Base-by-base conservation (phyloP, 306 rosid species). In the Canavalia gladiata region DNA sequence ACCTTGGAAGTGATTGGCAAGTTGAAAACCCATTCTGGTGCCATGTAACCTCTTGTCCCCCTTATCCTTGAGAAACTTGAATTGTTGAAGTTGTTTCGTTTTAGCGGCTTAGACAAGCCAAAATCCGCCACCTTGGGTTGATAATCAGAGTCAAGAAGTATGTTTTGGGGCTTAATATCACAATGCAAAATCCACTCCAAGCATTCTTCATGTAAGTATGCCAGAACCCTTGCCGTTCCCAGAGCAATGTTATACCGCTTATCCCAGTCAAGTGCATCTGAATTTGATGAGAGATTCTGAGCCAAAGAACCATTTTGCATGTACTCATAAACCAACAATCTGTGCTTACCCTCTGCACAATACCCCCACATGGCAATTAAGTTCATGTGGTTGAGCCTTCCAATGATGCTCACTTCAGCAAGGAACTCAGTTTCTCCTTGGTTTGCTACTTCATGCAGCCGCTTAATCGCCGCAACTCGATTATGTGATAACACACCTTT, bases 141-240 rank as follows among this genome's bases (percentile, higher is more conserved):
- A 13, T 47, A 80, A 58, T 70, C 72, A 58, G 64, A 46, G 12
- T 79, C 83, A 37, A 80, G 41, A 35, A 80, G 83, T 35, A 80
- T 80, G 34, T 80, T 80, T 37, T 80, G 78, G 1, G 83, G 72
- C 42, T 80, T 81, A 8, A 81, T 81, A 54, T 73, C 92, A 30
- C 89, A 90, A 31, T 88, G 94, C 42, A 90, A 60, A 78, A 88
- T 50, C 94, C 92, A 90, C 43, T 90, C 94, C 77, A 85, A 81
- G 60, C 92, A 90, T 42, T 88, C 92, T 64, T 90, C 92, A 49
- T 88, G 90, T 41, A 90, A 30, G 72, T 90, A 90, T 3, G 90
- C 85, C 4, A 88, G 72, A 7, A 90, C 89, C 49, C 82, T 86
- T 8, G 94, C 91, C 0, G 86, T 86, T 9, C 94, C 91, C 0